A percentile compares a stretch with the other conserved stretches of the same genome.
Conservation (phyloP, 331 rosid species). For the Stylosanthes scabra region DNA sequence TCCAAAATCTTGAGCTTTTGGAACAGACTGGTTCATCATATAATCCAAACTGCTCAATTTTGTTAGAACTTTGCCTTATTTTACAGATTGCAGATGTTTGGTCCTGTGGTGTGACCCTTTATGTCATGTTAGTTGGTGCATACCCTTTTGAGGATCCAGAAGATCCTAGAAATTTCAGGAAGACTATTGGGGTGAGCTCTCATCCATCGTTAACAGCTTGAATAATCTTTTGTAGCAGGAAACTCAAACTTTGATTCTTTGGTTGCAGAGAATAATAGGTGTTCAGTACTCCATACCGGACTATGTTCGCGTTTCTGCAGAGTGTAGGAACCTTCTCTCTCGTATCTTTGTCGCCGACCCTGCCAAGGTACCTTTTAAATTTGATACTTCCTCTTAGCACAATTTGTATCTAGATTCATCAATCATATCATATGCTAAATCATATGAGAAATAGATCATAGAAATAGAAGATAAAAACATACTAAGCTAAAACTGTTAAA, state of each 20-base stretch:
- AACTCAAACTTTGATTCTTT: slow-evolving; percentile 29
- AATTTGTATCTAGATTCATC: no score
- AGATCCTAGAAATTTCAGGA: slow-evolving; percentile 93
- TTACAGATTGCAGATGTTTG: slow-evolving; percentile 95
- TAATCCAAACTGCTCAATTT: slow-evolving; percentile 5
- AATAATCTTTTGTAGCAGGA: background rate
- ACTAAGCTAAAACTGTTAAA: no score
- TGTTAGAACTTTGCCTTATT: slow-evolving; percentile 29
- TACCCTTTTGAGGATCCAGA: slow-evolving; percentile 98
- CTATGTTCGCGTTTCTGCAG: slow-evolving; percentile 88
- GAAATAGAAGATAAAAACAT: no score
- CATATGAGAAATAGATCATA: no score
- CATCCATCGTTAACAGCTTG: slow-evolving; percentile 18
- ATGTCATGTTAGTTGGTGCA: slow-evolving; percentile 96
- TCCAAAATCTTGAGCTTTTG: no score
- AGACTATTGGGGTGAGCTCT: slow-evolving; percentile 80
- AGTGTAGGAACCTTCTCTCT: slow-evolving; percentile 82
- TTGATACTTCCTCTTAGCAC: no score
- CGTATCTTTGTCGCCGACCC: slow-evolving; percentile 87
- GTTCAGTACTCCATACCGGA: slow-evolving; percentile 91
- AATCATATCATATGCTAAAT: no score
- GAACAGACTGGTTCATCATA: background rate
- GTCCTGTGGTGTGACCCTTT: slow-evolving; percentile 98
- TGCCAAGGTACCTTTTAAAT: slow-evolving; percentile 59
- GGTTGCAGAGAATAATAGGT: slow-evolving; percentile 81